A percentile compares a stretch with the other conserved stretches of the same genome.
Conservation (phyloP, 768 basidiomycete species). For the Butyriboletus loyo region DNA sequence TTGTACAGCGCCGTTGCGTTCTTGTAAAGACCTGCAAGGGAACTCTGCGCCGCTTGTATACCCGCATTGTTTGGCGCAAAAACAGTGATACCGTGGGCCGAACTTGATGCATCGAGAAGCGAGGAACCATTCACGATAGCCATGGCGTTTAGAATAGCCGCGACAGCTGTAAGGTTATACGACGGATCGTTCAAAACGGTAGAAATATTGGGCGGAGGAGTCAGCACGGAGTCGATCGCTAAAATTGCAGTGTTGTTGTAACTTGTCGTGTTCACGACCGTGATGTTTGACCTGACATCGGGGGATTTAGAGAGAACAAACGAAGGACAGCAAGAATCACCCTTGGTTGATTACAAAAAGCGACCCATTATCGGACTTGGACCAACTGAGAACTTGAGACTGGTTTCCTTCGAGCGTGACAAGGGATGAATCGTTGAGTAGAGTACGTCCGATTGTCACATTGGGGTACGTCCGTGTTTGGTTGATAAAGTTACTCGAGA, state of each 20-base stretch:
- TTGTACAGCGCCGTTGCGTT: conserved; percentile 46
- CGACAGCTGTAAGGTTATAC: conserved; percentile 40
- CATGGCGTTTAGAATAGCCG: conserved; percentile 11
- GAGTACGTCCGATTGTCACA: conserved; percentile 60
- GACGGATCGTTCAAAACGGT: conserved; percentile 36
- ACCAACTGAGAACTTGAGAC: conserved; percentile 54
- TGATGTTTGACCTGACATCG: conserved; percentile 29
- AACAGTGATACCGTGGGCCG: conserved; percentile 55
- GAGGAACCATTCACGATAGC: conserved; percentile 25
- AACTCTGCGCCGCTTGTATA: conserved; percentile 36
- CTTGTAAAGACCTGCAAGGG: conserved; percentile 31
- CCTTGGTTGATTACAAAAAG: conserved; percentile 49
- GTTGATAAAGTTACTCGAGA: conserved; percentile 49
- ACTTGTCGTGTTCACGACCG: conserved; percentile 38
- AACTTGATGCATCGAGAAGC: conserved; percentile 29
- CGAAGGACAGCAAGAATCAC: conserved; percentile 26
- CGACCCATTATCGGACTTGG: conserved; percentile 34
- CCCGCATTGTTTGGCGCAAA: conserved; percentile 63
- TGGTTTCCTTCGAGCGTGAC: conserved; percentile 57
- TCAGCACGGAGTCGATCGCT: conserved; percentile 49
- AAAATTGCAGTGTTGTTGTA: conserved; percentile 45
- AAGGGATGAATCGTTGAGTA: conserved; percentile 47
- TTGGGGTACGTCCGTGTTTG: conserved; percentile 47
- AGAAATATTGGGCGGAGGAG: conserved; percentile 47
- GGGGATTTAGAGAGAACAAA: neutral